Evolutionary conservation across 441 rosid species (phyloP).

Genomic region (Breynia disticha): DNA sequence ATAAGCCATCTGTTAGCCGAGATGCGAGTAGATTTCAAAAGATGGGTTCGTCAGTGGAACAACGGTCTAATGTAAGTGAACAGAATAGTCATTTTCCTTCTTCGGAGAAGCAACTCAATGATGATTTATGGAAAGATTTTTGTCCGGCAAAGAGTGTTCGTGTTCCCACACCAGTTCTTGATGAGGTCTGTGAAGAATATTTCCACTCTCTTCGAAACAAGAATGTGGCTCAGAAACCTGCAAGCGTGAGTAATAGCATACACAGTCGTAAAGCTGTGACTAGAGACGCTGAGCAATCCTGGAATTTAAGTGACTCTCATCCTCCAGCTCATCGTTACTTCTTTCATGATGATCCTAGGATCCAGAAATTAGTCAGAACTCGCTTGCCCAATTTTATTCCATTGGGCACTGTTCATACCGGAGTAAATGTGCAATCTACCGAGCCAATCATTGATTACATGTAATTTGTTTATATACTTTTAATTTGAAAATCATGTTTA

Average conservation of each 20-base stretch:
- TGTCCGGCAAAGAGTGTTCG: slow-evolving; percentile 29
- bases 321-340: slow-evolving; percentile 75
- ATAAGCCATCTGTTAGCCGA: slow-evolving; percentile 25
- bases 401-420: slow-evolving; percentile 26
- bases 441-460: slow-evolving; percentile 52
- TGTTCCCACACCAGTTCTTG: slow-evolving; percentile 66
- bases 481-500: neutral
- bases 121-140: slow-evolving; percentile 71
- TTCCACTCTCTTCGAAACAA: slow-evolving; percentile 41
- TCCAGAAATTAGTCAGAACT: slow-evolving; percentile 37
- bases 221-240: slow-evolving; percentile 25
- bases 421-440: slow-evolving; percentile 27
- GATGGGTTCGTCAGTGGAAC: slow-evolving; percentile 18
- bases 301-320: slow-evolving; percentile 29
- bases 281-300: slow-evolving; percentile 22
- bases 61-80: slow-evolving; percentile 19
- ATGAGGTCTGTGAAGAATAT: slow-evolving; percentile 73
- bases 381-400: slow-evolving; percentile 74
- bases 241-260: slow-evolving; percentile 13
- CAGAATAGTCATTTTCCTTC: slow-evolving; percentile 25
- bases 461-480: slow-evolving; percentile 25
- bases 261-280: slow-evolving; percentile 10
- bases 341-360: slow-evolving; percentile 65
- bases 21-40: slow-evolving; percentile 20
- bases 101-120: slow-evolving; percentile 15